phyloP scores from a whole-genome alignment of 768 basidiomycete genomes.

The Russula virescens region DNA sequence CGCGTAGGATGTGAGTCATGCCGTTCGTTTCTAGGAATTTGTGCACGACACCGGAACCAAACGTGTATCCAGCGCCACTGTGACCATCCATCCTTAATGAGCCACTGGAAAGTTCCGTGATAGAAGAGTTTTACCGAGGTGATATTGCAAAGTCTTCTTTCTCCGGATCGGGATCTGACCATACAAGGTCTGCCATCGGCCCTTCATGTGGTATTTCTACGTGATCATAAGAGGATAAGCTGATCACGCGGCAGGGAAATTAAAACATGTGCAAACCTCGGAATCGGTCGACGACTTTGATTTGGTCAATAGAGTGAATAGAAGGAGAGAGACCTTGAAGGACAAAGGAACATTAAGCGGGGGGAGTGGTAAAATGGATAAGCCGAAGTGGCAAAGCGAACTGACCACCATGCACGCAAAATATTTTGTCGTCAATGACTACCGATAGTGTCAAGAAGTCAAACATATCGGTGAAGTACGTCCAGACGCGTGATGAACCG shows the following conservation, averaged over 20 bases:
- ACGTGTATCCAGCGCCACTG: slow-evolving; percentile 98
- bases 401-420: slow-evolving; percentile 96
- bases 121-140: slow-evolving; percentile 59
- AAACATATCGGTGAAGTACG: slow-evolving; percentile 99
- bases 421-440: slow-evolving; percentile 98
- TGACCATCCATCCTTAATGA: background rate
- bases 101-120: slow-evolving; percentile 18
- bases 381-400: slow-evolving; percentile 17
- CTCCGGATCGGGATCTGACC: slow-evolving; percentile 99
- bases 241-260: slow-evolving; percentile 3
- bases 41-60: slow-evolving; percentile 95
- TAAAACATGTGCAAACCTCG: slow-evolving; percentile 50
- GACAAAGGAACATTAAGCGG: background rate
- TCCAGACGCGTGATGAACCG: slow-evolving; percentile 94
- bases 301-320: slow-evolving; percentile 98
- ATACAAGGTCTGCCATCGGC: slow-evolving; percentile 98
- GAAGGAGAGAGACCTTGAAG: slow-evolving; percentile 85
- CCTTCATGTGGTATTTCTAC: slow-evolving; percentile 98
- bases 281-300: slow-evolving; percentile 98
- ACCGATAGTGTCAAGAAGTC: slow-evolving; percentile 96
- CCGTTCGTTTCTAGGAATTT: slow-evolving; percentile 95
- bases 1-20: slow-evolving; percentile 96
- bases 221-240: slow-evolving; percentile 4
- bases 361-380: slow-evolving; percentile 8
- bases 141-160: slow-evolving; percentile 99